Evolutionary conservation across 1,284 basidiomycete species (phyloP).

Genomic region (Apiotrichum brassicae): DNA sequence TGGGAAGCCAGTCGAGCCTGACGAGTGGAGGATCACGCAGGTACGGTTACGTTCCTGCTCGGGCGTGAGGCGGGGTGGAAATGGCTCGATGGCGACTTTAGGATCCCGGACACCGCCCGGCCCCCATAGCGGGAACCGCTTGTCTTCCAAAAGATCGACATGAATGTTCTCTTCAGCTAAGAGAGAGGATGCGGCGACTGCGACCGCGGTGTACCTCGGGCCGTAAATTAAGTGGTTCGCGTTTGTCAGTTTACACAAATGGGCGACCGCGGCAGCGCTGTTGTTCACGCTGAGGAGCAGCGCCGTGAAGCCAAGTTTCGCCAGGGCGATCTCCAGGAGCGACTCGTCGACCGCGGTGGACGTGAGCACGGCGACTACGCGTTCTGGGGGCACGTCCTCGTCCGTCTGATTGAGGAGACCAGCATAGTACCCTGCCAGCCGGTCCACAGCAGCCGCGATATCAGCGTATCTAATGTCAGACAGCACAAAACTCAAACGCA

Average conservation of each 20-base stretch:
- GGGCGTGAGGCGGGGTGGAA: slow-evolving; percentile 48
- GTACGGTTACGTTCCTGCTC: slow-evolving; percentile 50
- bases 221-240: slow-evolving; percentile 52
- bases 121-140: slow-evolving; percentile 51
- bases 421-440: slow-evolving; percentile 49
- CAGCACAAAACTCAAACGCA: slow-evolving; percentile 10
- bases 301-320: slow-evolving; percentile 49
- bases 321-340: slow-evolving; percentile 51
- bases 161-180: slow-evolving; percentile 39
- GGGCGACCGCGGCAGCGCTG: slow-evolving; percentile 54
- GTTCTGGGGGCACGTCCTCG: slow-evolving; percentile 33
- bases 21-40: slow-evolving; percentile 58
- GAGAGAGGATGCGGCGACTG: slow-evolving; percentile 38
- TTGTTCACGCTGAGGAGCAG: slow-evolving; percentile 57
- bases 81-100: slow-evolving; percentile 35
- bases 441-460: slow-evolving; percentile 46
- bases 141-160: slow-evolving; percentile 45
- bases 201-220: slow-evolving; percentile 44
- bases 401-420: slow-evolving; percentile 14
- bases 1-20: slow-evolving; percentile 54
- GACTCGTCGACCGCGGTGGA: slow-evolving; percentile 50
- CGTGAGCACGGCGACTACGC: slow-evolving; percentile 47
- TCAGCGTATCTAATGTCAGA: slow-evolving; percentile 38
- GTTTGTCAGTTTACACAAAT: slow-evolving; percentile 53
- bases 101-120: slow-evolving; percentile 41